Evolutionary conservation across 164 flowering plant genomes (phyloP), one percentile per base, ranked within the genome.

Genomic region (Litsea cubeba): DNA sequence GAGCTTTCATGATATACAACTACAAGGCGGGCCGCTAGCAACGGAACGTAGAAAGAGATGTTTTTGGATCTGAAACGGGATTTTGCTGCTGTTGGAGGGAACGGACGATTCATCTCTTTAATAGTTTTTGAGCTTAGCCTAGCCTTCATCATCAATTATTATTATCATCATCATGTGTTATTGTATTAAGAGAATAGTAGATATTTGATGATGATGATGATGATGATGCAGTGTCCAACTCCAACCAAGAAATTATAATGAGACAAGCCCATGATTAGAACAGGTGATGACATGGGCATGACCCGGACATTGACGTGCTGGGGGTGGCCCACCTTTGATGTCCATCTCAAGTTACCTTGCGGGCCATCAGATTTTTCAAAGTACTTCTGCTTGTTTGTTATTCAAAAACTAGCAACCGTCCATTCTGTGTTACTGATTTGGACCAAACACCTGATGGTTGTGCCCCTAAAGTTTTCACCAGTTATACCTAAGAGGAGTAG

Each of bases 61-160:
- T 12, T 20, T 54, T 54, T 71, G 32, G 64, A 63, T 1, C 20
- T 28, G 40, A 18, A 72, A 63, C 58, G 51, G 69, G 62, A 73
- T 50, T 65, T 51, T 67, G 75, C 25, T 35, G 18, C 40, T 58
- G 67, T 67, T 68, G 67, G 68, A 58, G 75, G 71, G 62, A 66
- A 72, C 75, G 75, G 75, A 14, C 4, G 60, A 54, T 54, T 54
- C 60, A 5, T 54, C n/a, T 14, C 17, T 15, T 15, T 14, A 54
- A 7, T 54, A 40, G 46, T 40, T 40, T 40, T 40, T 40, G 46
- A 40, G 46, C 46, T 40, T 40, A 40, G 46, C 10, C 46, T 40
- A 30, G 35, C 35, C 35, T 30, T 30, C 58, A 51, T 54, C 12
- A 54, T 54, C n/a, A 20, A 15, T 54, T 15, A 54, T 54, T 54